Base-by-base conservation (phyloP, 2,329 filamentous ascomycete species). In the Monosporascus sp. region DNA sequence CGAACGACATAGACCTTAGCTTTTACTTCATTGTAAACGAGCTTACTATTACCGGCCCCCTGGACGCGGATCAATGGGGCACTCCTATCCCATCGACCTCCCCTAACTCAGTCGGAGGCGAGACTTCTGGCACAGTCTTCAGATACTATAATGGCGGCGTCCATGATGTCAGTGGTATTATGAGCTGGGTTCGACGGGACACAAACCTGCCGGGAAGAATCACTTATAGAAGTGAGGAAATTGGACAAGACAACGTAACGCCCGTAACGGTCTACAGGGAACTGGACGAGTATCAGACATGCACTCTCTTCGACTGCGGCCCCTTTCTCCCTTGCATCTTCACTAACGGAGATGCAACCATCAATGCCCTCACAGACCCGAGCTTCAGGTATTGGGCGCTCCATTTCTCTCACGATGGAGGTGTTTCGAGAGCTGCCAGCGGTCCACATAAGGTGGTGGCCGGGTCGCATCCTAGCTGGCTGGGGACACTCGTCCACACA, bases 231-330 rank as follows among this genome's bases (percentile, higher is more conserved):
- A 34, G 31, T 14, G 31, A 34, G 9, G 31, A 34, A 14, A 34
- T 34, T 34, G 31, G 31, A 34, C 11, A 34, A 34, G 31, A 34
- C 11, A 14, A 14, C 14, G 11, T 34, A 34, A 34, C 31, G 11
- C 31, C 31, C 31, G 31, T 34, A 34, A 34, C 9, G 1, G 11
- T 14, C 31, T 34, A 14, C 31, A 34, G 41, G 5, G 4, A 38
- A n/a, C 19, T 49, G 48, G 46, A 16, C 14, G 17, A 31, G 17
- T 61, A 60, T 51, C 48, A 40, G 16, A 50, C 53, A 3, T 51
- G 27, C 20, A 57, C 54, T 26, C 53, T 60, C 2, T 59, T 61
- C 52, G 47, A 61, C 38, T 56, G 55, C 46, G 58, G 58, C 41
- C 48, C 53, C 0, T 56, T 57, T 17, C 44, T 60, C 3, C 59